Evolutionary conservation across 306 rosid species (phyloP), one percentile per base, ranked within the genome.

Genomic region (Cucumis cinereus): DNA sequence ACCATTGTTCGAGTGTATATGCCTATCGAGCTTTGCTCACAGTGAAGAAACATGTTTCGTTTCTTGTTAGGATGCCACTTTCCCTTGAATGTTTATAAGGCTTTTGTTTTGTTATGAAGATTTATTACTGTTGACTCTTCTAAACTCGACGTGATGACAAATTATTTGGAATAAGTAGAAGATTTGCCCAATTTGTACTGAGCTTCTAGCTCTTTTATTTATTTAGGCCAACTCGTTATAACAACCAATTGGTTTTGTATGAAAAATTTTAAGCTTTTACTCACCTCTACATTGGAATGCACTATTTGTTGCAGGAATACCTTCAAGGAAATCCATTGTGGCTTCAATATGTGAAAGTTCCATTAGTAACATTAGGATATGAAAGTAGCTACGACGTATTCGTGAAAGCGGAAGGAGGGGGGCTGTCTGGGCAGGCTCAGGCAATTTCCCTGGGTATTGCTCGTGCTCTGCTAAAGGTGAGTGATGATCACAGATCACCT

Each of bases 351-450:
- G 85, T 90, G 64, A 91, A 79, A 84, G 79, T 87, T 17, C 98
- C 98, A 6, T 80, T 94, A 58, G 38, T 83, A 56, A 86, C 91
- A 50, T 76, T 91, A 83, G 98, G 98, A 82, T 91, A 94, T 66
- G 98, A 91, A 80, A 85, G 62, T 53, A 88, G 79, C 77, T 94
- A 89, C 40, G 98, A 94, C 70, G 98, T 94, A 68, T 94, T 94
- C 72, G 90, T 94, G 50, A 94, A 91, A 85, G 96, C 93, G 22
- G 86, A 94, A 38, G 98, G 98, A 0, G 98, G 98, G 24, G 98
- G 98, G 75, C 93, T 94, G 71, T 87, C 97, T 7, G 98, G 98
- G 71, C 98, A 94, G 83, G 95, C 98, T 73, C 98, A 94, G 76
- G 98, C 98, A 26, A 94, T 94, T 74, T 79, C 98, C 72, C 93